phyloP scores from a whole-genome alignment of 805 yeast species.

The Citeromyces matritensis region DNA sequence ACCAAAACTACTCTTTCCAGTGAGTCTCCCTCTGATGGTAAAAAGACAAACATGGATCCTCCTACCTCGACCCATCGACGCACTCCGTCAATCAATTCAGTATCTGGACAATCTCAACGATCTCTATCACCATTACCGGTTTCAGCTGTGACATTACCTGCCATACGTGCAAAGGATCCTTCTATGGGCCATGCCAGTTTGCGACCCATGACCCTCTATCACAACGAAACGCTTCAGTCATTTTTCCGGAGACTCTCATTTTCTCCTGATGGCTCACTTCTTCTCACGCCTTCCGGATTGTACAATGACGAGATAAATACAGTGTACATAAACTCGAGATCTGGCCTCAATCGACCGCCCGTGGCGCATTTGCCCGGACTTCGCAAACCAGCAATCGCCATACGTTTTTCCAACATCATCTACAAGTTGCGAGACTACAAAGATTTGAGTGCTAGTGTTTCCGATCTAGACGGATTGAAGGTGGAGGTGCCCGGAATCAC shows the following conservation, averaged over 20 bases:
- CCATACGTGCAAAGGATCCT: constrained; percentile 24
- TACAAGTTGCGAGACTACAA: constrained; percentile 22
- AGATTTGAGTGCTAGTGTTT: background rate
- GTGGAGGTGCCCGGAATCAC: constrained; percentile 1
- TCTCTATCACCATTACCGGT: constrained; percentile 10
- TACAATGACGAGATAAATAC: constrained; percentile 37
- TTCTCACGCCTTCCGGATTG: constrained; percentile 69
- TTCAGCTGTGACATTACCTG: constrained; percentile 24
- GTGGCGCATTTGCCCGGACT: constrained; percentile 69
- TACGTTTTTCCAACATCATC: constrained; percentile 57
- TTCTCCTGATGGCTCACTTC: constrained; percentile 79
- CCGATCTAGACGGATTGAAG: constrained; percentile 2
- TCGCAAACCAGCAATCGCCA: constrained; percentile 71
- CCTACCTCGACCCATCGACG: constrained; percentile 16
- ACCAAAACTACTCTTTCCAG: constrained; percentile 4
- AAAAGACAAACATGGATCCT: constrained; percentile 7
- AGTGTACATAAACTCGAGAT: constrained; percentile 66
- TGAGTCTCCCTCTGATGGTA: constrained; percentile 1
- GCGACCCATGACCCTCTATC: constrained; percentile 40
- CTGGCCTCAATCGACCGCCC: constrained; percentile 55
- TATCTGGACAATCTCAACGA: background rate
- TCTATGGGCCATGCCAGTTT: constrained; percentile 5
- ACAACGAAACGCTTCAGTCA: constrained; percentile 78
- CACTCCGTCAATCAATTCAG: constrained; percentile 12
- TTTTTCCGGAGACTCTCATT: constrained; percentile 79